These are phyloP conservation scores for Penicillium canariense DNA, from an alignment of 495 filamentous ascomycete genomes.

Conservation along the genomic window DNA sequence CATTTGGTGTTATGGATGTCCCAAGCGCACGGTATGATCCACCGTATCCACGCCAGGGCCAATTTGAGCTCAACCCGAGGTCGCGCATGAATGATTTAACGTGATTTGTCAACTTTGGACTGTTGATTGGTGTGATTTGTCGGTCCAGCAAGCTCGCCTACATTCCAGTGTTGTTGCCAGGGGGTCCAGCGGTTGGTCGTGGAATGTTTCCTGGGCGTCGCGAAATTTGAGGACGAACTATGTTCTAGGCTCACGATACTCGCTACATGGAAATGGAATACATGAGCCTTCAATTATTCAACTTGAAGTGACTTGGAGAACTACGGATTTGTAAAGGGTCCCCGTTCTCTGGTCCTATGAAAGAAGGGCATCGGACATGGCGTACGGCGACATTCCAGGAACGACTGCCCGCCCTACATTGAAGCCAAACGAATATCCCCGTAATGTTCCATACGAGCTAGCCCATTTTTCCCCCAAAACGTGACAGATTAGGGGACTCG, in stretches of 20 bases:
- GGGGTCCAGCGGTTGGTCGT: conserved; percentile 11
- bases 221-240: background rate
- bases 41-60: conserved; percentile 13
- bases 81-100: background rate
- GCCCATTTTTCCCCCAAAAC: background rate
- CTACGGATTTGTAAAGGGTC: too few relatives aligned
- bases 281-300: too few relatives aligned
- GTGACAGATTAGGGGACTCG: background rate
- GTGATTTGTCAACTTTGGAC: background rate
- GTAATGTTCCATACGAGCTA: background rate
- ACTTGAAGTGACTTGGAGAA: too few relatives aligned
- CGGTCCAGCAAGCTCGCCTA: background rate
- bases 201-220: conserved; percentile 17
- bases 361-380: too few relatives aligned
- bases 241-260: conserved; percentile 4
- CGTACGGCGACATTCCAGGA: background rate
- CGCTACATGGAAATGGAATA: too few relatives aligned
- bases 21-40: conserved; percentile 19
- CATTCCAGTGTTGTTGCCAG: conserved; percentile 31
- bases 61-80: background rate
- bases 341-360: background rate
- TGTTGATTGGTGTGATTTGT: conserved; percentile 15
- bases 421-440: background rate
- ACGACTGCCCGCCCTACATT: background rate
- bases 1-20: conserved; percentile 4